These are phyloP conservation scores for Clitoria ternatea DNA, from an alignment of 306 rosid species.

Conservation along the genomic window DNA sequence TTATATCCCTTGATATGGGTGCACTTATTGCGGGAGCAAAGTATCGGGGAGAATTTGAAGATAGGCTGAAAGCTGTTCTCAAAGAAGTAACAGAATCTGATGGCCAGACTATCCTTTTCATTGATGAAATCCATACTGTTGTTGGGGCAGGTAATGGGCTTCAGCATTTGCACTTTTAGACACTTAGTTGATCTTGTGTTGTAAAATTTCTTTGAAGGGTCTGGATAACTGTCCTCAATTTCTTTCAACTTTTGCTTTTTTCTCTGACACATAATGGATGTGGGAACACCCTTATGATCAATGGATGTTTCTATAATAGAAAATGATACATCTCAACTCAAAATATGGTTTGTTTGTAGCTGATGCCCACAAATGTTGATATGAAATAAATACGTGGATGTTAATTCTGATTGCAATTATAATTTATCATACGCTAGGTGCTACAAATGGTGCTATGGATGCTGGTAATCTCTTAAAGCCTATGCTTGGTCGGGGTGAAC, in stretches of 20 bases:
- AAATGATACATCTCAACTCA: neutral
- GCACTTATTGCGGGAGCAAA: constrained; percentile 98
- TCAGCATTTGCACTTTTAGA: constrained; percentile 2
- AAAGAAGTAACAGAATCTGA: constrained; percentile 99
- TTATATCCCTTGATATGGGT: constrained; percentile 99
- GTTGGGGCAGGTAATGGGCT: constrained; percentile 88
- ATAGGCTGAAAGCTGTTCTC: constrained; percentile 96
- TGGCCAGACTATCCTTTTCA: constrained; percentile 89
- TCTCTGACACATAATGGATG: neutral
- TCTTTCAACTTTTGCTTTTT: neutral
- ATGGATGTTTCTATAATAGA: neutral
- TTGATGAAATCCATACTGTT: constrained; percentile 97
- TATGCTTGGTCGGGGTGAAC: constrained; percentile 98
- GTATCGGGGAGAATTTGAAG: constrained; percentile 98
- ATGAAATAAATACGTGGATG: constrained; percentile 6
- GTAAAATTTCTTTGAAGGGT: constrained; percentile 3
- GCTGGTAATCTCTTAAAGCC: constrained; percentile 99
- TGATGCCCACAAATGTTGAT: neutral
- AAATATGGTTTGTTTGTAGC: neutral
- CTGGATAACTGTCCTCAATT: neutral
- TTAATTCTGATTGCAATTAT: neutral
- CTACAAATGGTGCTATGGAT: constrained; percentile 98
- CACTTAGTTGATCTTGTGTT: neutral
- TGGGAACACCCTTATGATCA: neutral
- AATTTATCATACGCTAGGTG: constrained; percentile 55